Evolutionary conservation across 129 eudicot genomes (phyloP).

Genomic region (Tanacetum coccineum): DNA sequence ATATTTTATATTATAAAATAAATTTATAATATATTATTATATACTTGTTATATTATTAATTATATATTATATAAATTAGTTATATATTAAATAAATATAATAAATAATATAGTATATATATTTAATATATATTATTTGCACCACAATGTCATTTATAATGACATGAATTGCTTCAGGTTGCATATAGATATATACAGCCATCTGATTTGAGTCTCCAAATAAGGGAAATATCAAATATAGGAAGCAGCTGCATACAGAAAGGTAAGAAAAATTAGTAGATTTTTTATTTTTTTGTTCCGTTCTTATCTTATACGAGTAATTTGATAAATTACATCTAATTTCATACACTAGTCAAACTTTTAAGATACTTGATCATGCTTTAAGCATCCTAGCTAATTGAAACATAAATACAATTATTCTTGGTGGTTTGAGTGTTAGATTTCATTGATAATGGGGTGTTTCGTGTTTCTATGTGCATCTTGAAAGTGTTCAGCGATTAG

Average conservation of each 20-base stretch:
- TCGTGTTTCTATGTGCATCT: conserved; percentile 1
- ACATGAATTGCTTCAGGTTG: neutral
- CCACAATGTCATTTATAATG: conserved; percentile 9
- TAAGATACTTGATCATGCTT: too few species aligned
- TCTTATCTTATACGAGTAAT: too few species aligned
- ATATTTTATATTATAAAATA: too few species aligned
- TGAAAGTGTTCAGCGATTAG: neutral
- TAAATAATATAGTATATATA: too few species aligned
- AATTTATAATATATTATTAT: too few species aligned
- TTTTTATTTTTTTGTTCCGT: neutral
- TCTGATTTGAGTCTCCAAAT: neutral
- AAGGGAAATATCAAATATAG: too few species aligned
- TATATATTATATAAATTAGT: too few species aligned
- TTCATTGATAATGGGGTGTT: neutral
- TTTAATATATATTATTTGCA: neutral
- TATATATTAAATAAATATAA: too few species aligned
- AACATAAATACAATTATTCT: too few species aligned
- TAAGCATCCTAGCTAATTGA: too few species aligned
- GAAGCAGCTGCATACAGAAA: neutral
- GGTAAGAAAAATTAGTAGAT: neutral
- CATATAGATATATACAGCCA: neutral
- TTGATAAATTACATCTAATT: neutral
- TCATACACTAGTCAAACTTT: neutral
- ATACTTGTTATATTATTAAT: too few species aligned
- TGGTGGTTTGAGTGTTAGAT: neutral